Conservation (phyloP, 106 monocot genomes). For the Cymbidium sinense region DNA sequence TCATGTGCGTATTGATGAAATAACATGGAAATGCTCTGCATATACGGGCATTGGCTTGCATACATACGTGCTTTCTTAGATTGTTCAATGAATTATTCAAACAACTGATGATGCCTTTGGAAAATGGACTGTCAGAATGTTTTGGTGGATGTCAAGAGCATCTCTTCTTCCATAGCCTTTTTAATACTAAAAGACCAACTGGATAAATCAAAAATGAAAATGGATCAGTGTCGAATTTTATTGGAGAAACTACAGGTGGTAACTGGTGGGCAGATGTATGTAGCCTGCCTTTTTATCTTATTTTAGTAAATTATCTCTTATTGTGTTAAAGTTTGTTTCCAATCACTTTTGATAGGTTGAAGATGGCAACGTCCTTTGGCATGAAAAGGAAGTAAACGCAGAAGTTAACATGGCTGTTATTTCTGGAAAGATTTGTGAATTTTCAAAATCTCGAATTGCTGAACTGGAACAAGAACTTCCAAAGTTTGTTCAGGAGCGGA, state of each 20-base stretch:
- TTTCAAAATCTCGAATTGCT: conserved; percentile 51
- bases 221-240: conserved; percentile 35
- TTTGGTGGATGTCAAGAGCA: conserved; percentile 42
- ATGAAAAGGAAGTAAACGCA: conserved; percentile 61
- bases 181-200: conserved; percentile 42
- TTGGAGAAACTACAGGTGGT: conserved; percentile 93
- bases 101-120: neutral
- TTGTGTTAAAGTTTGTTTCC: conserved; percentile 14
- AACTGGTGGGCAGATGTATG: conserved; percentile 35
- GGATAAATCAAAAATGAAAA: conserved; percentile 58
- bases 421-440: conserved; percentile 29
- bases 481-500: conserved; percentile 42
- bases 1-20: neutral
- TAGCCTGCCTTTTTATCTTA: conserved; percentile 11
- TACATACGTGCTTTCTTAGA: neutral
- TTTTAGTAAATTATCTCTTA: neutral
- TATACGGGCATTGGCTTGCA: neutral
- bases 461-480: conserved; percentile 47
- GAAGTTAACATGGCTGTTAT: conserved; percentile 64
- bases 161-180: conserved; percentile 57
- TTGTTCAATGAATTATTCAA: neutral
- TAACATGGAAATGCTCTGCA: neutral
- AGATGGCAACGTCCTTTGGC: conserved; percentile 67
- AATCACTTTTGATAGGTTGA: conserved; percentile 48
- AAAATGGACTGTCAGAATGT: conserved; percentile 41